Conservation (phyloP, 768 basidiomycete genomes). For the Mycena vitilis region DNA sequence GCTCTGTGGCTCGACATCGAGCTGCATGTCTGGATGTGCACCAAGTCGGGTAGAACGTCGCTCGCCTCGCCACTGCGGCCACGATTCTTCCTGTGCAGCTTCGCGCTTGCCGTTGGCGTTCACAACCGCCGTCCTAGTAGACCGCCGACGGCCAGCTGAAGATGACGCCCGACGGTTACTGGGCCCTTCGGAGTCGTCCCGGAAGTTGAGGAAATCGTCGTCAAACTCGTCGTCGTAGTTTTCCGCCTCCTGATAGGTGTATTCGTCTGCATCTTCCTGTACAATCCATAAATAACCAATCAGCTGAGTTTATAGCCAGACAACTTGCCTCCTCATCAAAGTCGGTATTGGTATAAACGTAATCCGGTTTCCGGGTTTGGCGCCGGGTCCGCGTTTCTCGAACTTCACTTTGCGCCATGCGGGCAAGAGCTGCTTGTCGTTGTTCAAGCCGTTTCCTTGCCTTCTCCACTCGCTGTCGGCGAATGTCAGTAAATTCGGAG, state of each 20-base stretch:
- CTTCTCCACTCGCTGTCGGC: slow-evolving; percentile 74
- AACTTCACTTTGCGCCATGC: slow-evolving; percentile 70
- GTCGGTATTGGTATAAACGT: slow-evolving; percentile 75
- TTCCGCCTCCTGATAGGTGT: slow-evolving; percentile 72
- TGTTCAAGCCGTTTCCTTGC: slow-evolving; percentile 79
- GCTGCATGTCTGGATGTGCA: slow-evolving; percentile 60
- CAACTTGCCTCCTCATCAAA: slow-evolving; percentile 72
- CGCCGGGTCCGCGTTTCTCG: slow-evolving; percentile 84
- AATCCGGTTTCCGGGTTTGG: slow-evolving; percentile 79
- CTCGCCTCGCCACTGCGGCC: slow-evolving; percentile 78
- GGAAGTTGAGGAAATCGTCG: slow-evolving; percentile 60
- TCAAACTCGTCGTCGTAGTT: slow-evolving; percentile 75
- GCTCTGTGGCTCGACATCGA: slow-evolving; percentile 61
- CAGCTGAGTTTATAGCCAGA: slow-evolving; percentile 38
- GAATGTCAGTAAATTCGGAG: slow-evolving; percentile 34
- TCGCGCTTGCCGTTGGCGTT: slow-evolving; percentile 68
- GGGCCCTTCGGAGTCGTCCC: slow-evolving; percentile 56
- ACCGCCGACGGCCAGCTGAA: slow-evolving; percentile 59
- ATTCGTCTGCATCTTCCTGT: slow-evolving; percentile 74
- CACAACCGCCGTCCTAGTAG: slow-evolving; percentile 60
- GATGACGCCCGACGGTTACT: slow-evolving; percentile 49
- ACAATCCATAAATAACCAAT: slow-evolving; percentile 46
- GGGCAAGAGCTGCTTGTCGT: slow-evolving; percentile 67
- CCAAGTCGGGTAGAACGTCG: slow-evolving; percentile 78
- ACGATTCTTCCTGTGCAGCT: slow-evolving; percentile 60